phyloP scores from a whole-genome alignment of 2,329 filamentous ascomycete genomes.

The Dothidotthia symphoricarpi region DNA sequence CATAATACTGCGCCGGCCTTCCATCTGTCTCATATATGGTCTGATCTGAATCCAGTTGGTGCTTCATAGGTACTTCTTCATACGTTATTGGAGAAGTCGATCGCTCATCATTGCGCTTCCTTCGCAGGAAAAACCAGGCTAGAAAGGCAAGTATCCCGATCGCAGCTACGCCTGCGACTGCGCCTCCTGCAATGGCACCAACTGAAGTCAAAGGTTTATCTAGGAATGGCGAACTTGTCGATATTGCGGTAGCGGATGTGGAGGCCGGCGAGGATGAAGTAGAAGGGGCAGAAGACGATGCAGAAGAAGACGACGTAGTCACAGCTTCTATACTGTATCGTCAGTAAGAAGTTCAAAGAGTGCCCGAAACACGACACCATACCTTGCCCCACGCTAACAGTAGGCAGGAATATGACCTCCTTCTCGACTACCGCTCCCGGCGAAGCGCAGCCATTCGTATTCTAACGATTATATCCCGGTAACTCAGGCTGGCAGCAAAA shows the following conservation, averaged over 20 bases:
- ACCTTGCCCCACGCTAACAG: conserved; percentile 3
- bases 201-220: background rate
- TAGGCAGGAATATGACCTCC: background rate
- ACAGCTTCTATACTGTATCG: too few relatives aligned
- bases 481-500: conserved; percentile 12
- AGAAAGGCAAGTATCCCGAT: conserved; percentile 1
- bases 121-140: conserved; percentile 4
- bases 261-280: background rate
- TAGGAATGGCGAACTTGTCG: background rate
- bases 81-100: background rate
- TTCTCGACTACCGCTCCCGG: background rate
- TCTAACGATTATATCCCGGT: conserved; percentile 2
- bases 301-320: too few relatives aligned
- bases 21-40: background rate
- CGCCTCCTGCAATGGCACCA: conserved; percentile 5
- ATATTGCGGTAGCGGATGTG: background rate
- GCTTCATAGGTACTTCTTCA: background rate
- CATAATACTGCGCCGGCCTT: background rate
- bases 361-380: background rate
- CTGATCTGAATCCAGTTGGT: background rate
- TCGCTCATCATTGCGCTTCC: background rate
- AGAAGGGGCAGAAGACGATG: background rate
- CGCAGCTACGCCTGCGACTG: conserved; percentile 2
- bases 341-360: background rate
- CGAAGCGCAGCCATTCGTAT: conserved; percentile 7